Conservation (phyloP, 192 early-diverging fungal genomes). For the Jimgerdemannia flammicorona region DNA sequence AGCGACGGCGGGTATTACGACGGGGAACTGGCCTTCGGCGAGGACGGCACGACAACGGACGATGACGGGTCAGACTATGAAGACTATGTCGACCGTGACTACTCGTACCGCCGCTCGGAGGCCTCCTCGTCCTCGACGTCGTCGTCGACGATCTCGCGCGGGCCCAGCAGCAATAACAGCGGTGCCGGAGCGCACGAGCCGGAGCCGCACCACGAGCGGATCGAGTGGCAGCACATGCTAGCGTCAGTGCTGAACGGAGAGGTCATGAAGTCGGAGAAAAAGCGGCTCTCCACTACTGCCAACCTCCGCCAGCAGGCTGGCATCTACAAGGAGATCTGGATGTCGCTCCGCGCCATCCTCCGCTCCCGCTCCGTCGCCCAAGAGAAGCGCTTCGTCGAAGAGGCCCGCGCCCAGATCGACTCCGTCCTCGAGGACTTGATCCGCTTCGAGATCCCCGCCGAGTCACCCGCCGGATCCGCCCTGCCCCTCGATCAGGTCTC, state of each 20-base stretch:
- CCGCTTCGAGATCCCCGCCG: constrained; percentile 49
- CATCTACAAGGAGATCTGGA: constrained; percentile 49
- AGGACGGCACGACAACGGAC: background rate
- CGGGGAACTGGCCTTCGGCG: background rate
- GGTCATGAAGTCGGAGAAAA: constrained; percentile 80
- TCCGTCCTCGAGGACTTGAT: constrained; percentile 55
- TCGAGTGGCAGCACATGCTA: constrained; percentile 86
- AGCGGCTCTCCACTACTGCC: constrained; percentile 48
- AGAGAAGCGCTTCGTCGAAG: constrained; percentile 66
- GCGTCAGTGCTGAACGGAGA: constrained; percentile 77
- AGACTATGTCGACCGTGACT: background rate
- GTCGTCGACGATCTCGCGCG: too few relatives aligned
- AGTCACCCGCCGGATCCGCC: constrained; percentile 21
- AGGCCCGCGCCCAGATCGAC: constrained; percentile 57
- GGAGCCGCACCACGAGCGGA: constrained; percentile 60
- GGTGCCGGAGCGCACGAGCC: background rate
- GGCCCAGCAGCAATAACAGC: background rate
- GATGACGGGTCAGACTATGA: background rate
- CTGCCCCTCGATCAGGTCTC: constrained; percentile 58
- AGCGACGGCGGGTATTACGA: background rate
- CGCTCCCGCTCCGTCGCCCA: constrained; percentile 56
- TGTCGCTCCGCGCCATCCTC: constrained; percentile 63
- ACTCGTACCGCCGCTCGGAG: too few relatives aligned
- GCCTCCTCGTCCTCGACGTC: too few relatives aligned
- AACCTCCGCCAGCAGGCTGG: constrained; percentile 39